These are phyloP conservation scores for Artemisia annua DNA, from an alignment of 129 eudicot species.

Conservation along the genomic window DNA sequence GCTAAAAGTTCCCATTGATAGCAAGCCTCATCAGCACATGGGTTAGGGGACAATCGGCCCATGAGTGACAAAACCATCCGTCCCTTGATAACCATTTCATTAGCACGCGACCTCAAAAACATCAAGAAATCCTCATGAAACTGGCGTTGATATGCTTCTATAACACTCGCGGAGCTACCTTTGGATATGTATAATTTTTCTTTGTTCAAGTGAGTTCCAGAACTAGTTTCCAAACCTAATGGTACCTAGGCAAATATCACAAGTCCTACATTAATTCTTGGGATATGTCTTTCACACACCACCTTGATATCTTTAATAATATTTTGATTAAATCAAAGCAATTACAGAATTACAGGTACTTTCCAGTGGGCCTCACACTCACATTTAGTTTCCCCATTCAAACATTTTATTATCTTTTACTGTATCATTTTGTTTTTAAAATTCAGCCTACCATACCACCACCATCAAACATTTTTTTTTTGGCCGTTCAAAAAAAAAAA, in stretches of 20 bases:
- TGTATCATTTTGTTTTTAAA: too few species aligned
- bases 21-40: conserved; percentile 38
- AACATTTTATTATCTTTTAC: too few species aligned
- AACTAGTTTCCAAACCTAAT: conserved; percentile 27
- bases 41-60: conserved; percentile 40
- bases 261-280: neutral
- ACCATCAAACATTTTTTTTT: too few species aligned
- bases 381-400: too few species aligned
- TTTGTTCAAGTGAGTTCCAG: conserved; percentile 37
- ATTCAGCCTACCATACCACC: too few species aligned
- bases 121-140: conserved; percentile 44
- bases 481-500: too few species aligned
- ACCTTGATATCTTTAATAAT: too few species aligned
- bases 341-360: too few species aligned
- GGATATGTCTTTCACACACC: too few species aligned
- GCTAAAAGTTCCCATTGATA: conserved; percentile 55
- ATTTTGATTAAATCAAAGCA: too few species aligned
- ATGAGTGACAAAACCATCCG: conserved; percentile 57
- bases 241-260: conserved; percentile 47
- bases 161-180: conserved; percentile 40
- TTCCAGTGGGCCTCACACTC: too few species aligned
- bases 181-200: conserved; percentile 49
- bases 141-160: conserved; percentile 48
- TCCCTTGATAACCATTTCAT: conserved; percentile 50
- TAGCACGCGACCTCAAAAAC: conserved; percentile 52